Evolutionary conservation across 345 rosid species (phyloP).

Genomic region (Populus simonii): DNA sequence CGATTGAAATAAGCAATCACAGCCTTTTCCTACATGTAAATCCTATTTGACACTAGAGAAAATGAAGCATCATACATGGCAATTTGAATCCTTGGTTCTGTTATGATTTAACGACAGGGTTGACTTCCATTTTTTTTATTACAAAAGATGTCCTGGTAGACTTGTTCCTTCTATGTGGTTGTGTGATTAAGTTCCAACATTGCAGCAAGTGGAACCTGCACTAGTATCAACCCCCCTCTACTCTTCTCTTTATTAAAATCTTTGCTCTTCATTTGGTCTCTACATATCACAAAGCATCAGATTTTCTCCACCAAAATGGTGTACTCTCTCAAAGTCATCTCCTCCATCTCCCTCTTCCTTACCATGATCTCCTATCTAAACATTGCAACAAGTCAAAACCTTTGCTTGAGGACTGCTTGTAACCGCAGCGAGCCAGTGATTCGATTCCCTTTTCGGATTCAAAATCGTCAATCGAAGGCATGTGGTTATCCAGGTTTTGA

Average conservation of each 20-base stretch:
- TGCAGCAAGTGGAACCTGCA: slow-evolving; percentile 6
- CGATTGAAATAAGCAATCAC: neutral
- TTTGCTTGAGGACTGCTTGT: slow-evolving; percentile 41
- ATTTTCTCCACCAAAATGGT: slow-evolving; percentile 5
- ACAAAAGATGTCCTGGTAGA: neutral
- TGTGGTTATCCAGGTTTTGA: slow-evolving; percentile 62
- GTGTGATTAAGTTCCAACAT: neutral
- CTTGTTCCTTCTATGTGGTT: neutral
- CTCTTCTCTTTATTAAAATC: neutral
- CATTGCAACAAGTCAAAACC: neutral
- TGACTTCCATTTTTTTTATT: neutral
- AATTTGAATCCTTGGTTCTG: neutral
- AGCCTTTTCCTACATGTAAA: neutral
- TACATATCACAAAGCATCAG: neutral
- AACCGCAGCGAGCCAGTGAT: slow-evolving; percentile 34
- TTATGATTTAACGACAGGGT: neutral
- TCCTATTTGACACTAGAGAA: neutral
- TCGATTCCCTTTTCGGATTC: slow-evolving; percentile 61
- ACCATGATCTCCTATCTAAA: neutral
- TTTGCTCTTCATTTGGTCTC: neutral
- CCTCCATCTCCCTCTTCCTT: neutral
- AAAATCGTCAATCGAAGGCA: slow-evolving; percentile 29
- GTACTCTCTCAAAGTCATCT: slow-evolving; percentile 4
- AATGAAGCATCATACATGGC: neutral
- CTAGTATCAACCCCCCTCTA: neutral